Evolutionary conservation across 106 monocot species (phyloP).

Genomic region (Agapanthus africanus): DNA sequence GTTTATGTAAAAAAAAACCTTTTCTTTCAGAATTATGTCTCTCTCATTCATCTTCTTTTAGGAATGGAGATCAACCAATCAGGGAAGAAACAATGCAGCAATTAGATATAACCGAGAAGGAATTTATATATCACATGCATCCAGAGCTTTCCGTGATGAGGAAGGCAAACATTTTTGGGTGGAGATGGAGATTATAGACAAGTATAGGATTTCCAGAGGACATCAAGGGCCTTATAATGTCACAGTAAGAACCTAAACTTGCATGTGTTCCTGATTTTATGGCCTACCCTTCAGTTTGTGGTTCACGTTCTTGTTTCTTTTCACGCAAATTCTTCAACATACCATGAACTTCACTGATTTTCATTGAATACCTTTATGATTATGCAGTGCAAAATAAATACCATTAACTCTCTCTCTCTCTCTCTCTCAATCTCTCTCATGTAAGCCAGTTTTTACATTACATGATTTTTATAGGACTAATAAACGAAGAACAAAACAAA

Average conservation of each 20-base stretch:
- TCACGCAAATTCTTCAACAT: no score
- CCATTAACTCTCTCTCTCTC: no score
- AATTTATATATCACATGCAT: slow-evolving; percentile 54
- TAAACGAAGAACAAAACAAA: no score
- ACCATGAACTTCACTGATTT: no score
- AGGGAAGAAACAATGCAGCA: slow-evolving; percentile 87
- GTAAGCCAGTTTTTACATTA: no score
- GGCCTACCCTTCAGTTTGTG: no score
- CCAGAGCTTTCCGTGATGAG: slow-evolving; percentile 83
- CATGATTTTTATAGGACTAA: no score
- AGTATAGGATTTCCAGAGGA: slow-evolving; percentile 75
- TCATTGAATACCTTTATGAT: no score
- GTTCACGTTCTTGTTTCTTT: no score
- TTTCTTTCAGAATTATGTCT: neutral
- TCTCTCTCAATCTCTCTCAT: no score
- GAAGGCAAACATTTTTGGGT: slow-evolving; percentile 99
- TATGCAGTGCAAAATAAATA: no score
- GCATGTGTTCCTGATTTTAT: neutral
- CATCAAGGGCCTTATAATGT: slow-evolving; percentile 95
- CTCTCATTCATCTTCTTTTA: slow-evolving; percentile 13
- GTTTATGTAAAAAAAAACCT: no score
- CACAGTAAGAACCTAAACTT: slow-evolving; percentile 50
- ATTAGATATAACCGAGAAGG: slow-evolving; percentile 76
- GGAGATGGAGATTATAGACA: slow-evolving; percentile 87
- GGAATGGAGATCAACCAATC: slow-evolving; percentile 86